Evolutionary conservation across 768 basidiomycete genomes (phyloP).

Genomic region (Leccinum imitatum): DNA sequence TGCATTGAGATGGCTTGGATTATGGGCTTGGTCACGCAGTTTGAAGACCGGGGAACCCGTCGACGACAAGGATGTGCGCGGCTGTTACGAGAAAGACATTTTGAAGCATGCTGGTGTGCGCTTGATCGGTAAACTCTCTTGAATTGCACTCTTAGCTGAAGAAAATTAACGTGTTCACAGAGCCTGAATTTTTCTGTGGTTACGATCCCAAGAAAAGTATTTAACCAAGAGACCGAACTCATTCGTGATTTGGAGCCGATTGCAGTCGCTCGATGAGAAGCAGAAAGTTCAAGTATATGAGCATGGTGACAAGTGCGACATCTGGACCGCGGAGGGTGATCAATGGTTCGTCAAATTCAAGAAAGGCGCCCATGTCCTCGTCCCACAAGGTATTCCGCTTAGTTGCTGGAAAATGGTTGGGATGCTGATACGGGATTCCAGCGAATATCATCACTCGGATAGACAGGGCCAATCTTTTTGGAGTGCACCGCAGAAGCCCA

Average conservation of each 20-base stretch:
- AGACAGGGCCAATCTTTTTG: constrained; percentile 87
- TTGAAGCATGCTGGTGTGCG: constrained; percentile 89
- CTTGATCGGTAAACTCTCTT: constrained; percentile 72
- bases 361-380: constrained; percentile 89
- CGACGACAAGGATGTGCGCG: constrained; percentile 95
- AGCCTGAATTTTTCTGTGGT: constrained; percentile 96
- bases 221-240: constrained; percentile 96
- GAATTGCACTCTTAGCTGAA: background rate
- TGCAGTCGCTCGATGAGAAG: constrained; percentile 88
- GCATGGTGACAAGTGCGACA: constrained; percentile 94
- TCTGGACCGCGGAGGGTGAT: constrained; percentile 89
- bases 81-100: constrained; percentile 93
- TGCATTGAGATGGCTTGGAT: constrained; percentile 57
- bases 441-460: constrained; percentile 94
- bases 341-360: constrained; percentile 99
- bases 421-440: constrained; percentile 95
- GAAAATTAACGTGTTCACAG: constrained; percentile 41
- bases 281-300: constrained; percentile 88
- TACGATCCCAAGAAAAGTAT: constrained; percentile 98
- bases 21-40: no score
- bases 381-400: constrained; percentile 94
- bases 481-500: constrained; percentile 94
- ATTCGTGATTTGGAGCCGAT: constrained; percentile 96
- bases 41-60: constrained; percentile 85
- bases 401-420: constrained; percentile 96